Base-by-base conservation (phyloP, 305 asterid genomes). In the Fraxinus greggii region DNA sequence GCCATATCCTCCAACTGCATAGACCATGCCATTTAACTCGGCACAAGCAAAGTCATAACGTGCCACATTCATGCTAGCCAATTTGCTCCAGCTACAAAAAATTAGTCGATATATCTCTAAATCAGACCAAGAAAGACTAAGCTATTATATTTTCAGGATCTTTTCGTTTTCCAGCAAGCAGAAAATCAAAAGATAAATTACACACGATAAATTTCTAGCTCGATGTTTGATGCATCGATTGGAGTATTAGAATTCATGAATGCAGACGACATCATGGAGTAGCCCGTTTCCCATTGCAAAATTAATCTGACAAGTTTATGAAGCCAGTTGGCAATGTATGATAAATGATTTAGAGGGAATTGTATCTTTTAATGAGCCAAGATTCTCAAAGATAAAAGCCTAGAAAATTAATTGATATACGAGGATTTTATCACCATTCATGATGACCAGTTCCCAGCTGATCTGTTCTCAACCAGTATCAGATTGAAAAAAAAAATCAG, bases 21-120 rank as follows among this genome's bases (percentile, higher is more conserved):
- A 94, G 75, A 93, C 89, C 91, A 51, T 84, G 56, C 97, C 97
- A 13, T 93, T 86, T 35, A 93, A 91, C 83, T 89, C 98, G 0
- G 97, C 93, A 79, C 97, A 89, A 19, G 95, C 97, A 77, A 94
- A 94, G 78, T 94, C 97, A 75, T 88, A 92, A 28, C 98, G 95
- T 1, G 95, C 91, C 77, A 89, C 89, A 4, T 91, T 93, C 97
- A 90, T 89, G 89, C 86, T 86, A 17, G 97, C 90, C 82, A 94
- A 56, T 81, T 87, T 90, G 92, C 88, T 92, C 98, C 98, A 94
- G 85, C 98, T 92, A 90, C 82, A 85, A 35, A 19, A 54, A 48
- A 33, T 28, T 42, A 19, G 59, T 24, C n/a, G 29, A 21, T 23
- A 38, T 17, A 45, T 15, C 23, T 10, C 65, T 36, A 33, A 65